Evolutionary conservation across 225 moss, liverwort and hornwort species (phyloP).

Genomic region (Lunularia cruciata): DNA sequence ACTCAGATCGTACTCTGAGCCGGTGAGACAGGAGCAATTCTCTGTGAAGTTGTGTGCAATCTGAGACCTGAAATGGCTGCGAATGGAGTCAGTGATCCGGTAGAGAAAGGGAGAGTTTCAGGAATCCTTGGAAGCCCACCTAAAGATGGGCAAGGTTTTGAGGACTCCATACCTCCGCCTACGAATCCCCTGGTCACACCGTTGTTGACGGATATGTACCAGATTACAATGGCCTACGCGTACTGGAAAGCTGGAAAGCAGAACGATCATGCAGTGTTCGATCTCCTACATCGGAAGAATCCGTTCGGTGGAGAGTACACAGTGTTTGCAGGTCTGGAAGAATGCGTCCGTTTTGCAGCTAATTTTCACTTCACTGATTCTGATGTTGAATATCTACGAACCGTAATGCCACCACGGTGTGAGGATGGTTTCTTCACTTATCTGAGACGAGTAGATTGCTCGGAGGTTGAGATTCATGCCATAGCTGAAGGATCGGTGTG

Average conservation of each 20-base stretch:
- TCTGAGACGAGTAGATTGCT: slow-evolving; percentile 63
- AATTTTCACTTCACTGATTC: slow-evolving; percentile 68
- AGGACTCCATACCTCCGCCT: slow-evolving; percentile 35
- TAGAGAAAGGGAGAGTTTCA: not conserved
- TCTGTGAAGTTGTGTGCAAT: no score
- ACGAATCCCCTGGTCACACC: slow-evolving; percentile 50
- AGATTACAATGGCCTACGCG: slow-evolving; percentile 52
- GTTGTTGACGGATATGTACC: slow-evolving; percentile 51
- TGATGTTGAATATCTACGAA: slow-evolving; percentile 65
- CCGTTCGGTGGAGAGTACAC: slow-evolving; percentile 93
- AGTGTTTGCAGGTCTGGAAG: slow-evolving; percentile 92
- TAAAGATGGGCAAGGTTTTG: not conserved
- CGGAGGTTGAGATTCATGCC: slow-evolving; percentile 76
- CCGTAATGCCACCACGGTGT: slow-evolving; percentile 65
- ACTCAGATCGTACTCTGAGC: no score
- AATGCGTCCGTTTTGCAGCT: slow-evolving; percentile 84
- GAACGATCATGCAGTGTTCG: slow-evolving; percentile 57
- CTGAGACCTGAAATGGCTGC: not conserved
- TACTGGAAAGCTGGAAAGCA: slow-evolving; percentile 61
- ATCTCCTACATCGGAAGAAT: slow-evolving; percentile 83
- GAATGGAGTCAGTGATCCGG: not conserved
- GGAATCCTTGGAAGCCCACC: not conserved
- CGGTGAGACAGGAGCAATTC: no score
- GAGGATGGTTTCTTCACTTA: slow-evolving; percentile 80
- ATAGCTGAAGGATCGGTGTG: slow-evolving; percentile 93